Evolutionary conservation across 129 eudicot genomes (phyloP), one percentile per base, ranked within the genome.

Genomic region (Tanacetum coccineum): DNA sequence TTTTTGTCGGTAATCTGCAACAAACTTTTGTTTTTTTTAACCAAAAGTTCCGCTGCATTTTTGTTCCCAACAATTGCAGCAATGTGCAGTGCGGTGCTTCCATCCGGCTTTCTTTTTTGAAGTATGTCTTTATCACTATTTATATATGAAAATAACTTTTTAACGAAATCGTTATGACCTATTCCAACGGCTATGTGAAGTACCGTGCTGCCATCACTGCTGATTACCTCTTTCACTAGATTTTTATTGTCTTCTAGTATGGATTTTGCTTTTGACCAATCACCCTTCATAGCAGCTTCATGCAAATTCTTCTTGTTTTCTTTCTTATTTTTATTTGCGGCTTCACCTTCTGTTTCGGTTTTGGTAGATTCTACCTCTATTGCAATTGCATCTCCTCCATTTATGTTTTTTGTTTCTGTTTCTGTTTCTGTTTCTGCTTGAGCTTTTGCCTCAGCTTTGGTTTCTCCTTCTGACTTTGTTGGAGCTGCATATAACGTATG

Each of bases 1-100:
- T 40, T 22, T 3, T 20, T 5, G 55, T 72, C 63, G 1, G 15
- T 0, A 20, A 51, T 62, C 2, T 3, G 3, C 52, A 71, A 28
- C 49, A 28, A n/a, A 0, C 3, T 1, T 14, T 46, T 5, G 8
- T 49, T 17, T 15, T 15, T 19, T 1, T 46, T 11, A 58, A 70
- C 14, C 67, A 70, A 70, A 19, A 61, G 28, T 3, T 50, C 44
- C 2, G 52, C 54, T 14, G 68, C 76, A 19, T 50, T 0, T 20
- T 1, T 19, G 62, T 71, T 60, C 9, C 75, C 75, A 59, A 48
- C 68, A 15, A 60, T 59, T 4, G 68, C 75, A 0, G 68, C 75
- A 60, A 71, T 47, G 60, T 71, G 75, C 2, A 71, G 68, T 3
- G 66, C 51, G 6, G 75, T 71, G 60, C 75, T 32, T 51, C 51